Conservation (phyloP, 1,139 yeast genomes). For the Saccharomyces hybrid region DNA sequence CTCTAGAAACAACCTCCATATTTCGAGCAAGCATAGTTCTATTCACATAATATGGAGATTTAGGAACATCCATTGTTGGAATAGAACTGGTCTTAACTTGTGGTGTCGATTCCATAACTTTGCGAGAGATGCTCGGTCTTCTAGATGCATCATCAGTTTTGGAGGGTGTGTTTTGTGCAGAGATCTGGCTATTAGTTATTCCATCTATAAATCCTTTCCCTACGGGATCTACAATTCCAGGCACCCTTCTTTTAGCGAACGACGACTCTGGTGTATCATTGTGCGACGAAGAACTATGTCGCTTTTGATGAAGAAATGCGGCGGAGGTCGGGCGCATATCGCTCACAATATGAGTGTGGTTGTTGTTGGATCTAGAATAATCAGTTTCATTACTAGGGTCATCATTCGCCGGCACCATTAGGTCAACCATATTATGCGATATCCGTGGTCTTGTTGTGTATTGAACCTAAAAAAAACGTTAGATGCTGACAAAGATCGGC, state of each 20-base stretch:
- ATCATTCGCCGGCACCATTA: background rate
- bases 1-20: background rate
- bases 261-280: constrained; percentile 1
- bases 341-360: background rate
- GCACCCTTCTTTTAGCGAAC: background rate
- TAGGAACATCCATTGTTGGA: background rate
- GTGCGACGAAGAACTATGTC: constrained; percentile 4
- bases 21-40: background rate
- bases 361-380: background rate
- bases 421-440: background rate
- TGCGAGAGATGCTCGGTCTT: constrained; percentile 1
- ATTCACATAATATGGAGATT: background rate
- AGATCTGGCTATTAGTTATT: background rate
- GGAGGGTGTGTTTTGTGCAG: background rate
- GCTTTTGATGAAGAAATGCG: constrained; percentile 4
- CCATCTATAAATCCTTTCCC: constrained; percentile 1
- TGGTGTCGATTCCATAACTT: background rate
- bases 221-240: background rate
- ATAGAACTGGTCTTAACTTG: background rate
- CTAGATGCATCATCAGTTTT: background rate
- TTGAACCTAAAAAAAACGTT: background rate
- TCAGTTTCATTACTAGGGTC: background rate
- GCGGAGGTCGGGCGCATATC: background rate
- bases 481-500: background rate
- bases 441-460: background rate